Evolutionary conservation across 352 stramenopile species (phyloP), one percentile per base, ranked within the genome.

Genomic region (Phytophthora megakarya): DNA sequence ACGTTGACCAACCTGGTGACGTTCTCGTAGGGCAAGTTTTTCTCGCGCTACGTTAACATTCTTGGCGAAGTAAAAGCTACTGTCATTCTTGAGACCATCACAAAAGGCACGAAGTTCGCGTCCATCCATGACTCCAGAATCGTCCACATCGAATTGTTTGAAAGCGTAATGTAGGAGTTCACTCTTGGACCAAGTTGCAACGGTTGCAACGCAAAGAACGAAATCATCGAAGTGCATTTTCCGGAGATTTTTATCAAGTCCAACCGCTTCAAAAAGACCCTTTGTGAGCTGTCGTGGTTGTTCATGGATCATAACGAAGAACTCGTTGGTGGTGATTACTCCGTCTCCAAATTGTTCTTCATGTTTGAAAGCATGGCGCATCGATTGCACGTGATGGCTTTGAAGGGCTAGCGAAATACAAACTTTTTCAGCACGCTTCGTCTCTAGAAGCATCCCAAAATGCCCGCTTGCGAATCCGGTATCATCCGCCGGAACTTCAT

Each of bases 81-180:
- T 72, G 12, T 73, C 63, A 35, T 73, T 82, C 33, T 82, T 84
- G 10, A 88, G 59, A 30, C 80, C 78, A 13, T 79, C 73, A 43
- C 76, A 89, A 47, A 91, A 89, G 1, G 67, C 65, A 8, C 67
- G 46, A 28, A 90, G 64, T 42, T 90, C 81, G 11, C 54, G 72
- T 40, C 62, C 69, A 53, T 89, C 78, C 78, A 91, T 87, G 32
- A 77, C 73, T 5, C 82, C 82, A 4, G 82, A 91, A 10, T 75
- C 71, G 50, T 91, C 80, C 8, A 78, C 66, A 49, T 91, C 82
- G 43, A 89, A 91, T 18, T 89, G 65, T 10, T 64, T 75, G 64
- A 91, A 91, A n/a, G 78, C 80, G 42, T 86, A 91, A 32, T 85
- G 67, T 5, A 89, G 47, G 8, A 91, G 44, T 37, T 91, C 82